Evolutionary conservation across 345 rosid genomes (phyloP).

Genomic region (Populus simonii): DNA sequence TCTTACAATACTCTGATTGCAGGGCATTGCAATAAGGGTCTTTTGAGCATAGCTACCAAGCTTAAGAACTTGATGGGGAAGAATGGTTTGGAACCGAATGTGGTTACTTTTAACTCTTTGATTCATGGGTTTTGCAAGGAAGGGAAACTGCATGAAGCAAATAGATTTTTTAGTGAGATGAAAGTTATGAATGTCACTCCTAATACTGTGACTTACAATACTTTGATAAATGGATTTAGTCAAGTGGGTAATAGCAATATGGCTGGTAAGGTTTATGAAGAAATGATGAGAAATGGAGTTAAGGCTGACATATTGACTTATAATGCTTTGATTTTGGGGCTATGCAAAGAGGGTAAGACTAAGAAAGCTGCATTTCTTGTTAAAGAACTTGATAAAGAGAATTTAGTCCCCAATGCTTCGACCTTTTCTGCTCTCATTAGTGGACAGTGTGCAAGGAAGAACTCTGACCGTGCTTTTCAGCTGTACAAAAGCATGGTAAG

Average conservation of each 20-base stretch:
- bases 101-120: slow-evolving; percentile 63
- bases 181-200: slow-evolving; percentile 54
- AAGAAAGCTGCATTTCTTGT: slow-evolving; percentile 81
- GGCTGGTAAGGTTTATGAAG: slow-evolving; percentile 57
- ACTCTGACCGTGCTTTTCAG: slow-evolving; percentile 65
- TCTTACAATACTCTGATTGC: slow-evolving; percentile 75
- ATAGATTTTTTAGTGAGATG: slow-evolving; percentile 58
- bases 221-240: slow-evolving; percentile 68
- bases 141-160: slow-evolving; percentile 59
- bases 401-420: slow-evolving; percentile 66
- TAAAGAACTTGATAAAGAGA: slow-evolving; percentile 65
- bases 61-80: slow-evolving; percentile 56
- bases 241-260: slow-evolving; percentile 51
- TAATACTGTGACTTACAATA: slow-evolving; percentile 64
- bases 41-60: slow-evolving; percentile 57
- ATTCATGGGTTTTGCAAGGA: slow-evolving; percentile 65
- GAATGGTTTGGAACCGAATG: slow-evolving; percentile 51
- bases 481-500: slow-evolving; percentile 68
- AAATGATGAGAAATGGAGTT: slow-evolving; percentile 55
- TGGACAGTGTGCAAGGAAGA: slow-evolving; percentile 72
- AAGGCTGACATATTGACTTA: slow-evolving; percentile 69
- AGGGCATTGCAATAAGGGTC: slow-evolving; percentile 63
- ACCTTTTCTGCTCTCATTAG: slow-evolving; percentile 72
- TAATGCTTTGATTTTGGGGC: slow-evolving; percentile 72
- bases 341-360: slow-evolving; percentile 85